Conservation (phyloP, 2,329 filamentous ascomycete genomes). For the Scytalidium sp. region DNA sequence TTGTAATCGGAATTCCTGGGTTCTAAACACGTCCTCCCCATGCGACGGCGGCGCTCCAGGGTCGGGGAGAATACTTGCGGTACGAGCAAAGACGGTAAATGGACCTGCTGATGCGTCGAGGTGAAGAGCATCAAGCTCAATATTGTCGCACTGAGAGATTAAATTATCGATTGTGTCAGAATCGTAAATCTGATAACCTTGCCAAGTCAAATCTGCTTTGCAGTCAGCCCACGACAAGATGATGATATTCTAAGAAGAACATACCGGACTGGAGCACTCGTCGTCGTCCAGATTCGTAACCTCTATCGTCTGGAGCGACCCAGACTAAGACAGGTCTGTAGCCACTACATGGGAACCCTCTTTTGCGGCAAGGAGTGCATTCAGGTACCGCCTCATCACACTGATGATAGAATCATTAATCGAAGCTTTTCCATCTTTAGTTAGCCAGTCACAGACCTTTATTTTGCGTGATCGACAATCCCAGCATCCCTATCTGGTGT, state of each 20-base stretch:
- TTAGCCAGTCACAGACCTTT: neutral
- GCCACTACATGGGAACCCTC: constrained; percentile 1
- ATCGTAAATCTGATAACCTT: neutral
- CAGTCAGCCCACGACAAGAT: neutral
- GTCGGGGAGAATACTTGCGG: neutral
- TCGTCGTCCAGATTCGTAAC: neutral
- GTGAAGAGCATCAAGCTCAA: neutral
- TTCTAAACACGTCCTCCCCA: neutral
- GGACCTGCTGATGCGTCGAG: neutral
- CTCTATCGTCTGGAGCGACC: constrained; percentile 3
- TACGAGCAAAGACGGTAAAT: neutral
- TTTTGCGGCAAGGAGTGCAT: constrained; percentile 3
- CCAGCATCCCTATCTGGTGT: constrained; percentile 4
- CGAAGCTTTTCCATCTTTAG: neutral
- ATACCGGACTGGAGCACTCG: constrained; percentile 1
- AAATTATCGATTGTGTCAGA: neutral
- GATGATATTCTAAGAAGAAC: neutral
- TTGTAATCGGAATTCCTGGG: neutral
- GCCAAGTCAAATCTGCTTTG: neutral
- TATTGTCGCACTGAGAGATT: neutral
- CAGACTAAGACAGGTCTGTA: constrained; percentile 3
- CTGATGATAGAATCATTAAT: neutral
- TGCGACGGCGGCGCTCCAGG: neutral
- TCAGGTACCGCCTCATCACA: neutral
- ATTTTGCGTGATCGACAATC: constrained; percentile 4